These are phyloP conservation scores for Aphanomyces astaci DNA, from an alignment of 352 stramenopile species.

Conservation along the genomic window DNA sequence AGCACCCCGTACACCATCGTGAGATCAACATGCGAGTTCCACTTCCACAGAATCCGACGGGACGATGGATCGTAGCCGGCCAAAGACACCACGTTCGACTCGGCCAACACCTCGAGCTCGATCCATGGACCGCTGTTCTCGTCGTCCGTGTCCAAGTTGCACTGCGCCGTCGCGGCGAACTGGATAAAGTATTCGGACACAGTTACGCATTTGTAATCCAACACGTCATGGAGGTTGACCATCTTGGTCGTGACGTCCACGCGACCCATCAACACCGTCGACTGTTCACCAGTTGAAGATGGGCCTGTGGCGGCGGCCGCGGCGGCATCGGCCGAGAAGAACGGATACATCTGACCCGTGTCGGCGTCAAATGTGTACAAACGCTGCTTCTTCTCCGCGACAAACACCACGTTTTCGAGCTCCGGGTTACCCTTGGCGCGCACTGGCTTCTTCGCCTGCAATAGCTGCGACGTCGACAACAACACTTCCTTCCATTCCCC, in stretches of 20 bases:
- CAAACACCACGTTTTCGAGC: slow-evolving; percentile 55
- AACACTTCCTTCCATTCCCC: slow-evolving; percentile 53
- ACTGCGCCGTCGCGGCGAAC: slow-evolving; percentile 49
- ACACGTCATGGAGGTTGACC: slow-evolving; percentile 52
- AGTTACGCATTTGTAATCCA: slow-evolving; percentile 56
- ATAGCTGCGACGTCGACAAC: slow-evolving; percentile 70
- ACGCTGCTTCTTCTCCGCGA: slow-evolving; percentile 67
- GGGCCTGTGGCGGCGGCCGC: slow-evolving; percentile 7
- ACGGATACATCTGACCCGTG: slow-evolving; percentile 48
- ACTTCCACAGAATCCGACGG: slow-evolving; percentile 60
- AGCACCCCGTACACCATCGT: slow-evolving; percentile 23
- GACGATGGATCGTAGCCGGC: slow-evolving; percentile 64
- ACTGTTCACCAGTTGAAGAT: not conserved
- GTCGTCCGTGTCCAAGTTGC: slow-evolving; percentile 34
- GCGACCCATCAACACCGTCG: slow-evolving; percentile 55
- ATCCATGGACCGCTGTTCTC: slow-evolving; percentile 50
- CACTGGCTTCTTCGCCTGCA: slow-evolving; percentile 62
- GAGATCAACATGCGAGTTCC: slow-evolving; percentile 3
- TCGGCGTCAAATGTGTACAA: slow-evolving; percentile 59
- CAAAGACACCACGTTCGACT: slow-evolving; percentile 61
- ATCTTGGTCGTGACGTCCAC: slow-evolving; percentile 64
- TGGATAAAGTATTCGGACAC: slow-evolving; percentile 81
- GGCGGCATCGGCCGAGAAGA: slow-evolving; percentile 22
- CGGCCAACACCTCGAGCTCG: slow-evolving; percentile 36
- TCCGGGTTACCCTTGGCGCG: slow-evolving; percentile 34